Conservation (phyloP, 495 filamentous ascomycete species). For the Tirmania nivea region DNA sequence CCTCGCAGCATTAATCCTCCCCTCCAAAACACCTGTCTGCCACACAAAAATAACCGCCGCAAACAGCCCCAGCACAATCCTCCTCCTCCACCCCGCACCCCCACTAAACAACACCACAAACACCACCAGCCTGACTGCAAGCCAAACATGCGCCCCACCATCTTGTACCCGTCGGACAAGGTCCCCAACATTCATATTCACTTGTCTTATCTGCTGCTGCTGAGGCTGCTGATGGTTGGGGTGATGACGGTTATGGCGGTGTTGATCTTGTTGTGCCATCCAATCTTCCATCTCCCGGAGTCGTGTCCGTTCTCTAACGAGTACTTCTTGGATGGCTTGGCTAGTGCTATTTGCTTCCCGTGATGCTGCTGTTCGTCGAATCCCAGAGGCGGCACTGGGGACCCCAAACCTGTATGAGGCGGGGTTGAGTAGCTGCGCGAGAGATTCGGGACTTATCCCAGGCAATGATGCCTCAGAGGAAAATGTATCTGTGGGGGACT, state of each 20-base stretch:
- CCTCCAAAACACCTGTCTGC: slow-evolving; percentile 17
- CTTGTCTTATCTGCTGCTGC: neutral
- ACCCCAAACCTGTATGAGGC: too few relatives aligned
- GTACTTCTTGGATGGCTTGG: too few relatives aligned
- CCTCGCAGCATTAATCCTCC: neutral
- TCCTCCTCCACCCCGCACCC: slow-evolving; percentile 14
- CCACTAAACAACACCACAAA: slow-evolving; percentile 17
- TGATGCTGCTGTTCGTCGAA: too few relatives aligned
- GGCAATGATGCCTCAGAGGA: too few relatives aligned
- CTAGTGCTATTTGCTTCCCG: too few relatives aligned
- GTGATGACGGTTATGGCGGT: too few relatives aligned
- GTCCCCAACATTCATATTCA: slow-evolving; percentile 3
- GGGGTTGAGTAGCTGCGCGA: too few relatives aligned
- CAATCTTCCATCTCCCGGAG: too few relatives aligned
- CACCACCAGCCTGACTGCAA: slow-evolving; percentile 13
- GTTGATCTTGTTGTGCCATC: too few relatives aligned
- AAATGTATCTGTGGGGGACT: neutral
- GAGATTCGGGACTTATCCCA: too few relatives aligned
- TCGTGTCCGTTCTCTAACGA: too few relatives aligned
- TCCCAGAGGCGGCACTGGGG: too few relatives aligned
- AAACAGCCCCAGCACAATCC: slow-evolving; percentile 11
- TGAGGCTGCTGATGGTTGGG: neutral
- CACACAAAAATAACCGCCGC: slow-evolving; percentile 17
- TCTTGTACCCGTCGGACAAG: slow-evolving; percentile 10
- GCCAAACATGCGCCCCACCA: slow-evolving; percentile 15